Conservation (phyloP, 371 early-diverging fungal genomes). For the Rhizopus microsporus region DNA sequence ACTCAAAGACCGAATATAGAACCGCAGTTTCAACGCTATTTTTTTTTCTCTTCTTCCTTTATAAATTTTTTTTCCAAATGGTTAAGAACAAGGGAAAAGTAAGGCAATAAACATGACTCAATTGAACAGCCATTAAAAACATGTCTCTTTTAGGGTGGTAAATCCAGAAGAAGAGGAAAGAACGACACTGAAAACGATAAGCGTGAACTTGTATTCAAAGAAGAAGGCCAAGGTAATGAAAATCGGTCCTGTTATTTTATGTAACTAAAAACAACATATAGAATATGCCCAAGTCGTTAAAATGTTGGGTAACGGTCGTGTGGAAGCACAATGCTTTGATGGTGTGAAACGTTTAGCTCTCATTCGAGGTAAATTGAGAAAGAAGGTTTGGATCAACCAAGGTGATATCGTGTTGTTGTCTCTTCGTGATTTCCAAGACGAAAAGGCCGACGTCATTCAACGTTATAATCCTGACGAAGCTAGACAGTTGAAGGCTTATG, state of each 20-base stretch:
- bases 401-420: constrained; percentile 96
- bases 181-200: constrained; percentile 94
- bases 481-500: constrained; percentile 91
- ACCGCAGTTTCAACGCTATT: background rate
- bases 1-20: background rate
- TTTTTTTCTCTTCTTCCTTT: constrained; percentile 7
- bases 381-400: constrained; percentile 96
- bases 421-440: constrained; percentile 96
- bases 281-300: constrained; percentile 95
- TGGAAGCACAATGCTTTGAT: constrained; percentile 95
- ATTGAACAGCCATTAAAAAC: background rate
- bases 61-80: constrained; percentile 12
- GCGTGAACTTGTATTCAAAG: constrained; percentile 93
- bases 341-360: constrained; percentile 92
- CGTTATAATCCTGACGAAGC: constrained; percentile 99
- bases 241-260: background rate
- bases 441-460: constrained; percentile 96
- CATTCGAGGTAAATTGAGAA: constrained; percentile 98
- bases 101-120: constrained; percentile 3
- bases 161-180: constrained; percentile 96
- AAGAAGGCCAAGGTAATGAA: constrained; percentile 84
- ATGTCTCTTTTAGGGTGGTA: constrained; percentile 80
- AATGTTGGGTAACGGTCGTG: constrained; percentile 97
- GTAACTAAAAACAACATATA: constrained; percentile 18
- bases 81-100: constrained; percentile 38